Base-by-base conservation (phyloP, 495 filamentous ascomycete genomes). In the Aspergillus conjunctus region DNA sequence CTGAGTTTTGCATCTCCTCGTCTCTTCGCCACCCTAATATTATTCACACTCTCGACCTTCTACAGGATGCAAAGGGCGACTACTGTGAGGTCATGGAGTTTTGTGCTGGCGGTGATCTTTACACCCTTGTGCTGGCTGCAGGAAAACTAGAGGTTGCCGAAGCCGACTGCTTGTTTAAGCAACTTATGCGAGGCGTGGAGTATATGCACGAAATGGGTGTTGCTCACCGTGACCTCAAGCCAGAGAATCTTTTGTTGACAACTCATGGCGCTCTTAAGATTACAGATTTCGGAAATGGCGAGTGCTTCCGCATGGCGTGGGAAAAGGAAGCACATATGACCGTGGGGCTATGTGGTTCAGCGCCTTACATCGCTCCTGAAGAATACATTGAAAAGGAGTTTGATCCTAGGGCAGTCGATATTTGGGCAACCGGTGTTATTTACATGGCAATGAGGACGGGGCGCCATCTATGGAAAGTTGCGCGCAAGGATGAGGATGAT, bases 151-250 rank as follows among this genome's bases (percentile, higher is more conserved):
- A 98, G 67, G 93, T 96, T 57, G 73, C 82, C 43, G 94, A 99
- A 73, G 94, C 94, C 30, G 94, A 99, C 74, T 99, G 94, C 77
- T 96, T 92, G 73, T 99, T 99, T 83, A 96, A 98, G 78, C 94
- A 99, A 74, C 85, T 99, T 66, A 98, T 99, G 95, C 92, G 95
- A 51, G 94, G 95, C 32, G 95, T 99, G 45, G 93, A 98, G 73
- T 99, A 99, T 73, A 91, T 99, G 85, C 94, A 99, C 74, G 94
- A 98, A 68, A 99, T 99, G 94, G 94, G 94, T 21, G 94, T 99
- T 39, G 93, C 94, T 9, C 94, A 99, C 73, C 90, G 94, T 63
- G 94, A 99, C 68, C 76, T 99, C 32, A 99, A 99, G 75, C 94
- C 94, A 26, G 94, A 99, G 75, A 98, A 99, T 65, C 82, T 99